Conservation (phyloP, 208 protist genomes). For the Crithidia sp. region DNA sequence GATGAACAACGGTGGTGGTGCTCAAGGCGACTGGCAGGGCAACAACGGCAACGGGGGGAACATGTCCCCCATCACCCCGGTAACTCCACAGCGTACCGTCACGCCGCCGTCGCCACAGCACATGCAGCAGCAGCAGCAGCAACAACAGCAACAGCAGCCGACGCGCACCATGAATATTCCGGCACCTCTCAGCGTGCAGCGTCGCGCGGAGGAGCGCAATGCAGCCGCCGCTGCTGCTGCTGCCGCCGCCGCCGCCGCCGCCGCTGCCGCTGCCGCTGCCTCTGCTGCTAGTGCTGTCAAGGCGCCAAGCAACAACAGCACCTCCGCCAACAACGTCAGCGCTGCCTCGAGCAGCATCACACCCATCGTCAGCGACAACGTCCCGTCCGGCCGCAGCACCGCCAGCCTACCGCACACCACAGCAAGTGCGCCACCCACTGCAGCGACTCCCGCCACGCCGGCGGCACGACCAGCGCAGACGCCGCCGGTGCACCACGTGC, state of each 20-base stretch:
- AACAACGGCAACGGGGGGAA: constrained; percentile 25
- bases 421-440: neutral
- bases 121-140: constrained; percentile 29
- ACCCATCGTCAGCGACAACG: constrained; percentile 1
- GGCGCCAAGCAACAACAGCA: neutral
- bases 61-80: constrained; percentile 17
- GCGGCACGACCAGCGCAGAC: constrained; percentile 21
- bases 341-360: neutral
- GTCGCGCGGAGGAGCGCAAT: constrained; percentile 23
- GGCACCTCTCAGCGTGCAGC: constrained; percentile 32
- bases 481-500: constrained; percentile 26
- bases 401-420: neutral
- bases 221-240: constrained; percentile 14
- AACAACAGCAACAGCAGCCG: constrained; percentile 23
- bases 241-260: constrained; percentile 2
- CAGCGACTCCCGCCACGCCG: neutral
- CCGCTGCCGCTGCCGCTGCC: constrained; percentile 15
- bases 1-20: constrained; percentile 8
- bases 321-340: neutral
- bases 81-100: constrained; percentile 10
- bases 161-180: constrained; percentile 35
- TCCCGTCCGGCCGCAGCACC: neutral
- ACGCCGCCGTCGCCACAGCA: constrained; percentile 27
- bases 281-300: neutral
- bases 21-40: constrained; percentile 6